A percentile compares a stretch with the other conserved stretches of the same genome.
These are phyloP conservation scores for Cercospora nicotianae DNA, from an alignment of 2,329 filamentous ascomycete species.

Conservation along the genomic window DNA sequence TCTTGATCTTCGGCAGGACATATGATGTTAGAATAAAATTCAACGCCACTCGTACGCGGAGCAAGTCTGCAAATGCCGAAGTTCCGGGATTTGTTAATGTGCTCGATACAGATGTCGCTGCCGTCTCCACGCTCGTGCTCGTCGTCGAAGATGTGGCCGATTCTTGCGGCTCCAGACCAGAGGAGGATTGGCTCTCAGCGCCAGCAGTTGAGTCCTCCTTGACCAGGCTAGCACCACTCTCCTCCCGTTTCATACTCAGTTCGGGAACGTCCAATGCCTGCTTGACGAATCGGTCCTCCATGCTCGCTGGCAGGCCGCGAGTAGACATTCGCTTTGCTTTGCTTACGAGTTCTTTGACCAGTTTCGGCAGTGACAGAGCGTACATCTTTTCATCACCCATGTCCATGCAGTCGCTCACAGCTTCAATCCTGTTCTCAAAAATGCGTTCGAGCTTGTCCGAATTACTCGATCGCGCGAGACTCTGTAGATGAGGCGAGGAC, in stretches of 20 bases:
- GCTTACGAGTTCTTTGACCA: conserved; percentile 62
- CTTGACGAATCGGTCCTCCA: conserved; percentile 83
- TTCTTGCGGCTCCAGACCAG: conserved; percentile 24
- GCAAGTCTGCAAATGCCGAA: conserved; percentile 54
- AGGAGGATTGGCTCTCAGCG: conserved; percentile 20
- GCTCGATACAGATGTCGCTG: conserved; percentile 35
- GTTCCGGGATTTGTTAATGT: conserved; percentile 28
- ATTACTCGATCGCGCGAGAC: conserved; percentile 48
- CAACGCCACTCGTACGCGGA: conserved; percentile 64
- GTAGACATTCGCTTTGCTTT: conserved; percentile 73
- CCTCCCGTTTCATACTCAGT: conserved; percentile 63
- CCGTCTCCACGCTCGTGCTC: conserved; percentile 26
- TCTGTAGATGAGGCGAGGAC: conserved; percentile 58
- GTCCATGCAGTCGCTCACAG: conserved; percentile 77
- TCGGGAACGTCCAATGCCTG: conserved; percentile 75
- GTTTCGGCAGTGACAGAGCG: conserved; percentile 70
- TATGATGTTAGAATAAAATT: conserved; percentile 66
- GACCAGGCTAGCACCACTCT: conserved; percentile 43
- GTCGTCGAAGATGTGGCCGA: conserved; percentile 33
- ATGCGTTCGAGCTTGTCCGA: conserved; percentile 47
- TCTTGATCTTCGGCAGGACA: conserved; percentile 50
- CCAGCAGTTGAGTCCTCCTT: conserved; percentile 28
- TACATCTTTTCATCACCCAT: conserved; percentile 89
- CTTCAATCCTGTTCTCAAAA: conserved; percentile 57
- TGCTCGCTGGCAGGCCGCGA: conserved; percentile 67